Percentiles rank a stretch among this genome's conserved stretches.
These are phyloP conservation scores for Nicotiana obtusifolia DNA, from an alignment of 257 asterid species.

Conservation along the genomic window DNA sequence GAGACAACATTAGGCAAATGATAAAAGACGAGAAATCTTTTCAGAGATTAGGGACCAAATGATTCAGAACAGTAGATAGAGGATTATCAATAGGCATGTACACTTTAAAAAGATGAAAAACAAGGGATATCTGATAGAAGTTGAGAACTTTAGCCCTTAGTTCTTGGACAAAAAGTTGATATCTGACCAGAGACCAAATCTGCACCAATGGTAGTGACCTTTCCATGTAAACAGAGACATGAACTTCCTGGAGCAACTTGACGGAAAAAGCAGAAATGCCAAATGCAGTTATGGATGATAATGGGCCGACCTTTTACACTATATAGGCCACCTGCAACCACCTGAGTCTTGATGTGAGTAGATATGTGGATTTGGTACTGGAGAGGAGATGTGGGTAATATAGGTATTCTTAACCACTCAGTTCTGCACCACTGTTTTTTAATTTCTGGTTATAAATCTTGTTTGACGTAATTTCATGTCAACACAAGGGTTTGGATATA, in stretches of 20 bases:
- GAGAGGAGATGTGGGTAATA: not conserved
- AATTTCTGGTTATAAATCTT: not conserved
- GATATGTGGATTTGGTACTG: not conserved
- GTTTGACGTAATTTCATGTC: not conserved
- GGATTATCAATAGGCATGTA: not conserved
- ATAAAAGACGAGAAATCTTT: not conserved
- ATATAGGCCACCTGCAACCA: not conserved
- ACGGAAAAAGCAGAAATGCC: not conserved
- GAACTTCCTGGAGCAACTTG: not conserved
- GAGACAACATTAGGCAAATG: not conserved
- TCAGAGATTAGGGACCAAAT: not conserved
- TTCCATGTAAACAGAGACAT: not conserved
- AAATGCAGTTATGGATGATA: not conserved
- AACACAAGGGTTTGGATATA: not conserved
- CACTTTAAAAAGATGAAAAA: not conserved
- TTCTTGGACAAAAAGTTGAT: not conserved
- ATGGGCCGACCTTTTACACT: not conserved
- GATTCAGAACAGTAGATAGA: not conserved
- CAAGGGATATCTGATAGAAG: not conserved
- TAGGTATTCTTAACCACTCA: not conserved
- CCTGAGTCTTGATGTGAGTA: not conserved
- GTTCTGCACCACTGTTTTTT: not conserved
- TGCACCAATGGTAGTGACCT: not conserved
- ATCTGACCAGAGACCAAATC: not conserved
- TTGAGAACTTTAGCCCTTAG: not conserved